These are phyloP conservation scores for Chalciporus pseudorubinellus DNA, from an alignment of 768 basidiomycete genomes.

Conservation along the genomic window DNA sequence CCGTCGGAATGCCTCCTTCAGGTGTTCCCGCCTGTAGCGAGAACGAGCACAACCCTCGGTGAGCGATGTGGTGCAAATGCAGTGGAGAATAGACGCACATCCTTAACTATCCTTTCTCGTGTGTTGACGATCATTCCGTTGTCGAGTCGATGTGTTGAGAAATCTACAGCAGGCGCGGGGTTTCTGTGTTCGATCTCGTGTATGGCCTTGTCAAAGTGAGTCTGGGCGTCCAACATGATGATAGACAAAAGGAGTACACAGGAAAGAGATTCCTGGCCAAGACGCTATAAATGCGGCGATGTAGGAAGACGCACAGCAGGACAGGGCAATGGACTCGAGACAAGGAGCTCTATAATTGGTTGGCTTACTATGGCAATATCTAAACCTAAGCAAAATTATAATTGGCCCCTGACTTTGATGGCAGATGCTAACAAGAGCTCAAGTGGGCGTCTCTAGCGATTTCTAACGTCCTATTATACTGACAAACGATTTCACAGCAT, in stretches of 20 bases:
- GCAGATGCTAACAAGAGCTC: too few relatives aligned
- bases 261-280: neutral
- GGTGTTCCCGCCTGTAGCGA: slow-evolving; percentile 65
- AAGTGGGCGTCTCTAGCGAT: too few relatives aligned
- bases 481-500: too few relatives aligned
- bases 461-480: too few relatives aligned
- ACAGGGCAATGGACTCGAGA: neutral
- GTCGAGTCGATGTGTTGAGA: slow-evolving; percentile 26
- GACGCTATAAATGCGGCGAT: neutral
- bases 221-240: slow-evolving; percentile 21
- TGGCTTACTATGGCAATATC: neutral
- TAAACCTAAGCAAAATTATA: neutral
- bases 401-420: too few relatives aligned
- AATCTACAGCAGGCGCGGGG: slow-evolving; percentile 14
- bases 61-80: neutral
- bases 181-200: slow-evolving; percentile 31
- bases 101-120: slow-evolving; percentile 25
- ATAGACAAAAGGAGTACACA: slow-evolving; percentile 9
- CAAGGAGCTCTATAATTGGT: slow-evolving; percentile 17
- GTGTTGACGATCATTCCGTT: slow-evolving; percentile 25
- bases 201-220: slow-evolving; percentile 28
- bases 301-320: neutral
- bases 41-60: neutral
- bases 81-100: slow-evolving; percentile 15
- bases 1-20: slow-evolving; percentile 58